Conservation (phyloP, 1,284 basidiomycete genomes). For the Cystobasidium slooffiae region DNA sequence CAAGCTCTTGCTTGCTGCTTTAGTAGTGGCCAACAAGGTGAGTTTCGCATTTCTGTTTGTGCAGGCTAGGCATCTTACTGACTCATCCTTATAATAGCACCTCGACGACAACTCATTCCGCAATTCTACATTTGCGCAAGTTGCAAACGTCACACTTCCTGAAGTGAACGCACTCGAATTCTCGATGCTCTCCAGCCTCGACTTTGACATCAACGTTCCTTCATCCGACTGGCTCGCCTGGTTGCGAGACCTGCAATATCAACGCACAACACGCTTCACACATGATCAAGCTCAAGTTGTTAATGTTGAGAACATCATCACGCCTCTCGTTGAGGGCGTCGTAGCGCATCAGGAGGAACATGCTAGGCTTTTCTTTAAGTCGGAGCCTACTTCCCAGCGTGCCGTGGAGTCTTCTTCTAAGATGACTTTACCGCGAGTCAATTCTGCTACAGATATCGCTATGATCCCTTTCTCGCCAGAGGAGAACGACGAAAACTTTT, state of each 20-base stretch:
- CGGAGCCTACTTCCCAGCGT: not conserved
- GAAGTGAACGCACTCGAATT: slow-evolving; percentile 53
- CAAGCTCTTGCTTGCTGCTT: slow-evolving; percentile 52
- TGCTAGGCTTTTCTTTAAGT: not conserved
- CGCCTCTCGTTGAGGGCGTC: slow-evolving; percentile 29
- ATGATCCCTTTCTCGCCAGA: not conserved
- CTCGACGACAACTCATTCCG: slow-evolving; percentile 54
- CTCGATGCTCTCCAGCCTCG: slow-evolving; percentile 47
- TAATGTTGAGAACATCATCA: slow-evolving; percentile 19
- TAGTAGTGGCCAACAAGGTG: slow-evolving; percentile 53
- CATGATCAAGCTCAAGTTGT: not conserved
- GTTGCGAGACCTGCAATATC: slow-evolving; percentile 46
- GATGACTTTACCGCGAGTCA: slow-evolving; percentile 18
- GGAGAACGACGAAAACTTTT: not conserved
- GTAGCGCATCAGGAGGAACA: slow-evolving; percentile 28
- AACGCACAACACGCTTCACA: slow-evolving; percentile 19
- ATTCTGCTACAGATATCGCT: not conserved
- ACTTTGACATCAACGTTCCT: slow-evolving; percentile 49
- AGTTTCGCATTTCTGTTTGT: slow-evolving; percentile 14
- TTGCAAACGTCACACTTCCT: slow-evolving; percentile 50
- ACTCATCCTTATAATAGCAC: slow-evolving; percentile 36
- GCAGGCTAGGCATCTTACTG: not conserved
- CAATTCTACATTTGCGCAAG: slow-evolving; percentile 51
- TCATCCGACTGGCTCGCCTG: slow-evolving; percentile 49
- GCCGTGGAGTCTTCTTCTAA: no score